Evolutionary conservation across 805 yeast species (phyloP), one percentile per base, ranked within the genome.

Genomic region (Candida railenensis): DNA sequence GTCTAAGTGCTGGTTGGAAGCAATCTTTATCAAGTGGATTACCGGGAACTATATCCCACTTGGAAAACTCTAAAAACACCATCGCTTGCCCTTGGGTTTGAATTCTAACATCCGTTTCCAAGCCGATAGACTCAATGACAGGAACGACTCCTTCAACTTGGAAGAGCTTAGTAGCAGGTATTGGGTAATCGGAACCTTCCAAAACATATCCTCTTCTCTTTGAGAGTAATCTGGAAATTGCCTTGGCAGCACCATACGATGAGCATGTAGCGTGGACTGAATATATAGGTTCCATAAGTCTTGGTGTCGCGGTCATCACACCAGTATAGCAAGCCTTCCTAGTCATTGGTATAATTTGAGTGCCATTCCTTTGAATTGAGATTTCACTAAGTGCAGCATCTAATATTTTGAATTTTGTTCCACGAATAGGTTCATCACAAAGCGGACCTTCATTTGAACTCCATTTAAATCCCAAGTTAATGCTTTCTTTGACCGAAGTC

Each of bases 251-350:
- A 20, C 61, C 63, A 2, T 72, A 66, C 1, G 80, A 75, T 19
- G 34, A 25, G 20, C 91, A 82, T 0, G 83, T 68, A 0, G 83
- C 72, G 49, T 79, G 77, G 22, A 86, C 76, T 11, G 75, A 66
- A 59, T 85, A 89, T 1, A 83, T 62, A 0, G 99, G 99, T 58
- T 94, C 99, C 73, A 91, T 60, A 25, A 94, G 61, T 38, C 81
- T 71, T 0, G 98, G 97, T 0, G 80, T 61, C 0, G 96, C 92
- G 1, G 90, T 77, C 62, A 94, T 64, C 36, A 89, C 63, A 0
- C 96, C 89, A 1, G 90, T 74, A 58, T 87, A 86, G 54, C 96
- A 88, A 1, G 97, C 97, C 41, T 85, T 80, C 52, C 96, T 74
- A 2, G 85, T 76, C 74, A 91, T 78, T 18, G 96, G 94, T 34